Evolutionary conservation across 768 basidiomycete species (phyloP), one percentile per base, ranked within the genome.

Genomic region (Steccherinum ochraceum): DNA sequence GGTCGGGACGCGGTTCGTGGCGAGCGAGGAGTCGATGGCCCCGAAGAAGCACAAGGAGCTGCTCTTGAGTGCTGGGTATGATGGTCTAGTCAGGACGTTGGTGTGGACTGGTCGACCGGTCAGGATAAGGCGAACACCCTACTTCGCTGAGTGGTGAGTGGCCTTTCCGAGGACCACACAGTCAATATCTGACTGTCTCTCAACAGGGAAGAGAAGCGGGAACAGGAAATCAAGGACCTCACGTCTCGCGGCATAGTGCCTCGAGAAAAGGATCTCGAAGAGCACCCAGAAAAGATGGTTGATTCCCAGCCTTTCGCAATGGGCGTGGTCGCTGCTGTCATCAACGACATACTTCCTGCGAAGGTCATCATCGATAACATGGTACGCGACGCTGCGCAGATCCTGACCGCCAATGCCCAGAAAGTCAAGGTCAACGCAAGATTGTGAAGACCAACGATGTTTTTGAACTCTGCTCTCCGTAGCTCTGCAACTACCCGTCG

Each of bases 41-140:
- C 84, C 89, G 1, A 82, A 83, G 63, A 73, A 72, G 50, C 90
- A 93, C 70, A 93, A 93, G 67, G 82, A 90, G 3, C 73, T 80
- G 56, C 61, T 89, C 24, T 50, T 87, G 45, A 76, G 71, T 52
- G 84, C 84, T 39, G 73, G 81, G 18, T 84, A 78, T 57, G 87
- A 86, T 49, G 91, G 91, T 64, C 80, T 80, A 16, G 72, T 83
- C 42, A 84, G 81, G 7, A 92, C 90, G 19, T 59, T 90, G 44
- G 92, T 93, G 59, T 90, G 79, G 69, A 87, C 88, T 35, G 90
- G 90, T 12, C 80, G 91, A 39, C 92, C 92, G n/a, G 69, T 93
- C 57, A 80, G 92, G 39, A 89, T 93, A 30, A 69, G 82, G 56
- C 81, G 80, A 62, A 90, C 89, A 1, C 79, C 86, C 18, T 93